Evolutionary conservation across 306 rosid species (phyloP).

Genomic region (Pyrus communis): DNA sequence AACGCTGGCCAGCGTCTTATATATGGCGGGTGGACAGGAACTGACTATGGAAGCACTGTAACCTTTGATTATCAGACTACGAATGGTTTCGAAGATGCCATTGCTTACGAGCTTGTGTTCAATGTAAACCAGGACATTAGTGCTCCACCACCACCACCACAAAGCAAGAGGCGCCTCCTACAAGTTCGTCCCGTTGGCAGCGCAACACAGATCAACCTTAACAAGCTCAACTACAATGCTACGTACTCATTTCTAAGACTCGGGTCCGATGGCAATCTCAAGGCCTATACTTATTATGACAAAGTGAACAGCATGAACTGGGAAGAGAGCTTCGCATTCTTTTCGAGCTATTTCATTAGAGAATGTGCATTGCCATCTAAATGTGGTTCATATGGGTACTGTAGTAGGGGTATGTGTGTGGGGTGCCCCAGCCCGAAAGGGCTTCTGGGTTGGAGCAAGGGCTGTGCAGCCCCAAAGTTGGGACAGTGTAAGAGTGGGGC

Average conservation of each 20-base stretch:
- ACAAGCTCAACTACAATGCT: slow-evolving; percentile 17
- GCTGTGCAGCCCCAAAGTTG: slow-evolving; percentile 26
- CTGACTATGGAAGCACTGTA: background rate
- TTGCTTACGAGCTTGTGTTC: slow-evolving; percentile 22
- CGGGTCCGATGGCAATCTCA: slow-evolving; percentile 24
- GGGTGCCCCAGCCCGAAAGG: slow-evolving; percentile 28
- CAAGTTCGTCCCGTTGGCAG: slow-evolving; percentile 22
- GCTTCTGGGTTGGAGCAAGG: slow-evolving; percentile 29
- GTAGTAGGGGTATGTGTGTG: slow-evolving; percentile 23
- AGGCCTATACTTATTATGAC: slow-evolving; percentile 21
- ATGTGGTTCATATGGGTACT: slow-evolving; percentile 25
- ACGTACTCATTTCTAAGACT: slow-evolving; percentile 24
- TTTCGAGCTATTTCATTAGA: slow-evolving; percentile 21
- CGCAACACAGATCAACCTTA: background rate
- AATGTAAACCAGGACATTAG: background rate
- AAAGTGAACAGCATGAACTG: background rate
- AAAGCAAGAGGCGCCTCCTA: background rate
- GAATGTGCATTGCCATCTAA: slow-evolving; percentile 27
- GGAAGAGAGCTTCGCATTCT: slow-evolving; percentile 31
- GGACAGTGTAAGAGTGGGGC: background rate
- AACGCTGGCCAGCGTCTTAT: slow-evolving; percentile 15
- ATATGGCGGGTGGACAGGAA: slow-evolving; percentile 26
- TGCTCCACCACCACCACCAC: background rate
- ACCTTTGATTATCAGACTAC: slow-evolving; percentile 2
- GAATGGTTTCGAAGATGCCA: background rate